Evolutionary conservation across 139 green algal genomes (phyloP).

Genomic region (Bryopsis sp.): DNA sequence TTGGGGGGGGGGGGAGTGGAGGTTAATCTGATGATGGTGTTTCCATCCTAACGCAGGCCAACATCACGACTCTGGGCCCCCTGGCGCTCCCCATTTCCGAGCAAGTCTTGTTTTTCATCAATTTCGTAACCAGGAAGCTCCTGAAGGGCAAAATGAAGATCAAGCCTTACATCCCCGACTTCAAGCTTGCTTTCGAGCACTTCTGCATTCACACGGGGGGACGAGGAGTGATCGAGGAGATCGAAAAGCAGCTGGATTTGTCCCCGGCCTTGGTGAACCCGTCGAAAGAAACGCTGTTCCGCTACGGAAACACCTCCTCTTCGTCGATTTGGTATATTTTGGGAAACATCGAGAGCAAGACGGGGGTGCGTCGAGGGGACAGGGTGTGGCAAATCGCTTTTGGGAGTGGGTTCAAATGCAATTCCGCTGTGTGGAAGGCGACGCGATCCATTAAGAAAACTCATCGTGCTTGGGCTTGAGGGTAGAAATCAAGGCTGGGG

Average conservation of each 20-base stretch:
- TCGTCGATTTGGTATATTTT: slow-evolving; percentile 62
- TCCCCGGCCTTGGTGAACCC: slow-evolving; percentile 52
- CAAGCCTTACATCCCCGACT: slow-evolving; percentile 92
- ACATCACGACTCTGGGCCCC: slow-evolving; percentile 94
- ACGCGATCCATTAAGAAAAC: slow-evolving; percentile 16
- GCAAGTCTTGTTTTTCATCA: slow-evolving; percentile 87
- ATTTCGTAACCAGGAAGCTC: slow-evolving; percentile 79
- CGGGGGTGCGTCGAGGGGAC: slow-evolving; percentile 17
- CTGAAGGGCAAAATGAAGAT: slow-evolving; percentile 30
- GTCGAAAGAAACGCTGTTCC: slow-evolving; percentile 64
- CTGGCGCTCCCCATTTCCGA: slow-evolving; percentile 89
- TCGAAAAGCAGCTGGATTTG: slow-evolving; percentile 90
- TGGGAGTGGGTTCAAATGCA: slow-evolving; percentile 51
- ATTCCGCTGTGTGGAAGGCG: slow-evolving; percentile 44
- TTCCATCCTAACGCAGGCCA: slow-evolving; percentile 54
- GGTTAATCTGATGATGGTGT: slow-evolving; percentile 22
- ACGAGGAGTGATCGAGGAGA: slow-evolving; percentile 87
- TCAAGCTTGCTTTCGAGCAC: slow-evolving; percentile 95
- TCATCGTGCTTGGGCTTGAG: slow-evolving; percentile 11
- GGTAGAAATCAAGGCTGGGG: background rate
- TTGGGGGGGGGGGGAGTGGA: background rate
- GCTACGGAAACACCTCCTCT: slow-evolving; percentile 79
- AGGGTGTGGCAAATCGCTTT: slow-evolving; percentile 50
- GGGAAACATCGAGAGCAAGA: slow-evolving; percentile 4
- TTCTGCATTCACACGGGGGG: slow-evolving; percentile 97